phyloP scores from a whole-genome alignment of 179 eudicot species.

The Silene coronaria region DNA sequence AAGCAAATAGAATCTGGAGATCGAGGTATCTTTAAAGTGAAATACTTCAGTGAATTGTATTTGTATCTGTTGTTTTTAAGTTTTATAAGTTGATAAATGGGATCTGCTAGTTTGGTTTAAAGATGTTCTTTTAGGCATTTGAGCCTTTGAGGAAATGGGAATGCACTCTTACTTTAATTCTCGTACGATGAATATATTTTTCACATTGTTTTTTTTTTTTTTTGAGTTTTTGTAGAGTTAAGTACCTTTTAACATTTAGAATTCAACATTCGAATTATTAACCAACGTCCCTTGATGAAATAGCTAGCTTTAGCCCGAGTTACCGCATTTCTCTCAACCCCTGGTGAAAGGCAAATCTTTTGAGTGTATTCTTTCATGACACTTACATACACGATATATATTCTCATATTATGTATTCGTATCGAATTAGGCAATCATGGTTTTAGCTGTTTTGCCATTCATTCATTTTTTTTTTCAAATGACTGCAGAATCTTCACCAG shows the following conservation, averaged over 20 bases:
- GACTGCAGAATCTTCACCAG: constrained; percentile 46
- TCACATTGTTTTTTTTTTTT: background rate
- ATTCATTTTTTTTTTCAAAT: background rate
- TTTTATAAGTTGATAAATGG: background rate
- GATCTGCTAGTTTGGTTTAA: no score
- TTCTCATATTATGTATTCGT: background rate
- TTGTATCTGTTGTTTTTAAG: background rate
- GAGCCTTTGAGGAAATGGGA: background rate
- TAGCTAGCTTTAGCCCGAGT: background rate
- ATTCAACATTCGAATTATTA: background rate
- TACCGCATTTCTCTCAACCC: background rate
- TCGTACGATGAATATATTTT: background rate
- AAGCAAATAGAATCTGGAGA: constrained; percentile 27
- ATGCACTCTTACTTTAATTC: background rate
- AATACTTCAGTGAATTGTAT: background rate
- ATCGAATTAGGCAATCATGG: background rate
- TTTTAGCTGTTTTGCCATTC: background rate
- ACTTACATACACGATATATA: background rate
- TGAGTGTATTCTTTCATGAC: background rate
- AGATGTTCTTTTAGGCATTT: background rate
- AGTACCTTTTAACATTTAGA: background rate
- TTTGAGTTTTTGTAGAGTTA: background rate
- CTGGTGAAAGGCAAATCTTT: background rate
- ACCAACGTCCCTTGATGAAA: background rate
- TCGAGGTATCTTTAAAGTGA: constrained; percentile 39